Evolutionary conservation across 805 yeast genomes (phyloP), one percentile per base, ranked within the genome.

Genomic region (Metschnikowia peoriensis): DNA sequence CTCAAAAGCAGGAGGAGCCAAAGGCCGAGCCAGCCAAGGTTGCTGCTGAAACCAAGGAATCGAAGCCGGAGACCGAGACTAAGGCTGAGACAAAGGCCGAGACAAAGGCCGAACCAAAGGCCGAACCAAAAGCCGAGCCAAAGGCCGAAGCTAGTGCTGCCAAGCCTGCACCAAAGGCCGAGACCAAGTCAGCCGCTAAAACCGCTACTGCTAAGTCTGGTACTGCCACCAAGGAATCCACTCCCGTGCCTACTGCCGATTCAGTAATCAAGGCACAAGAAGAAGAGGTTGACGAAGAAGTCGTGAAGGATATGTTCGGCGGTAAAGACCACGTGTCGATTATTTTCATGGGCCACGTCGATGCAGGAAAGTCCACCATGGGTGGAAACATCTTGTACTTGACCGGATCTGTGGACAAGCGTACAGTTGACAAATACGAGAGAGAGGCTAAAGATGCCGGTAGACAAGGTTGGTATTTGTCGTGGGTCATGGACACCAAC

Each of bases 401-500:
- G 66, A 93, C 98, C 22, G 98, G 98, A 56, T 89, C 97, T 45
- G 99, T 94, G 55, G 99, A 94, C 73, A 94, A 94, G 80, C 89
- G 99, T 78, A 93, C 97, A 17, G 94, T 94, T 60, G 99, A 94
- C 63, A 94, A 94, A 73, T 93, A 93, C 69, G 98, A 94, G 78
- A 84, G 92, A 71, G 99, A 94, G 75, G 99, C 99, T 55, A 91
- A 91, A 72, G 99, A 94, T 64, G 98, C 98, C 44, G 98, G 99
- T 72, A 88, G 98, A 79, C 99, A 94, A 78, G 97, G 97, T 72
- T 94, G 99, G 99, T 94, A 94, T 71, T 78, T 94, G 63, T 92
- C 98, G 8, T 94, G 99, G 99, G 96, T 94, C 63, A 92, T 94
- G 97, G 99, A 94, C 72, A 93, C 97, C 63, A 94, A 96, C 78